A percentile compares a stretch with the other conserved stretches of the same genome.
Conservation (phyloP, 2,329 filamentous ascomycete genomes). For the Hymenoscyphus salicellus region DNA sequence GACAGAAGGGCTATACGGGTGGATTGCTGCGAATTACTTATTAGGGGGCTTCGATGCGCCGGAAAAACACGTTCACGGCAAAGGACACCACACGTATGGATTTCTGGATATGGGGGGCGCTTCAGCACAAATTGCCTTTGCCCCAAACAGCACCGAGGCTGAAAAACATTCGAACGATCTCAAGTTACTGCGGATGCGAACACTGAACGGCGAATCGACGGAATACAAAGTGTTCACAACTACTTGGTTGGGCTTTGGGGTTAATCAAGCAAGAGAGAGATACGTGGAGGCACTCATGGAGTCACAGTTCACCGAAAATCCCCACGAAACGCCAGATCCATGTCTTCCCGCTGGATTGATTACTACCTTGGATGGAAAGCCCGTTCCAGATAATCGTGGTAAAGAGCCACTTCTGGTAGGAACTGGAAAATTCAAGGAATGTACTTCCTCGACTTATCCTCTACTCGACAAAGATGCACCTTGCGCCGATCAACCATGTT, state of each 20-base stretch:
- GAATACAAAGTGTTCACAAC: conserved; percentile 93
- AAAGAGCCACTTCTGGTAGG: conserved; percentile 63
- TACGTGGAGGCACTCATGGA: conserved; percentile 78
- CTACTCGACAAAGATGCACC: conserved; percentile 84
- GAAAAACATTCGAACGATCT: conserved; percentile 86
- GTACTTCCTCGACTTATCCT: conserved; percentile 76
- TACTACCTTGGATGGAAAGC: conserved; percentile 68
- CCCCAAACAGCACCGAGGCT: conserved; percentile 87
- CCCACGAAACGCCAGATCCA: conserved; percentile 77
- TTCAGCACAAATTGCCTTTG: conserved; percentile 96
- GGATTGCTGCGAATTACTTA: conserved; percentile 95
- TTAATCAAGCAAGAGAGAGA: conserved; percentile 82
- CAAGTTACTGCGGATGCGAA: conserved; percentile 80
- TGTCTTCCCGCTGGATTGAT: conserved; percentile 79
- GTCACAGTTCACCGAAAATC: conserved; percentile 55
- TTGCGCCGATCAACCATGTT: conserved; percentile 78
- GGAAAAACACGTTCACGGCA: conserved; percentile 72
- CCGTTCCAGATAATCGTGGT: conserved; percentile 39
- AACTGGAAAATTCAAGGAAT: conserved; percentile 84
- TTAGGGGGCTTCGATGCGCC: conserved; percentile 84
- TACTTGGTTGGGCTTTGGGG: conserved; percentile 96
- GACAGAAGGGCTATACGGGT: conserved; percentile 93
- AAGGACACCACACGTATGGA: conserved; percentile 89
- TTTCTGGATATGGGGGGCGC: conserved; percentile 98
- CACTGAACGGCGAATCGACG: conserved; percentile 68